Evolutionary conservation across 2,329 filamentous ascomycete species (phyloP).

Genomic region (Nemania abortiva): DNA sequence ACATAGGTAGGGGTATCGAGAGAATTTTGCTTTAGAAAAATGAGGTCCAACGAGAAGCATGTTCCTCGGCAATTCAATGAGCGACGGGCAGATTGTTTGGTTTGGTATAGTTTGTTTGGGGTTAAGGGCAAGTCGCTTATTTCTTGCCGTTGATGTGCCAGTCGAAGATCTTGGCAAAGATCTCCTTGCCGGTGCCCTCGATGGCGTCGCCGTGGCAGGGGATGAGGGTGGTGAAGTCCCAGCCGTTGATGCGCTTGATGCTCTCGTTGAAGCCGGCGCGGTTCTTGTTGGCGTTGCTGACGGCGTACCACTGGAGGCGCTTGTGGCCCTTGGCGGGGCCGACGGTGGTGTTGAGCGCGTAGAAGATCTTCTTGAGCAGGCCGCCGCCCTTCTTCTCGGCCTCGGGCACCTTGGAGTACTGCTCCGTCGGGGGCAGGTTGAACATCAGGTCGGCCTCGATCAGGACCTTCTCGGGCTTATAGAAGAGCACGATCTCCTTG

Average conservation of each 20-base stretch:
- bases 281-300: conserved; percentile 66
- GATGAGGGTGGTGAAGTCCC: conserved; percentile 88
- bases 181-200: conserved; percentile 76
- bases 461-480: conserved; percentile 81
- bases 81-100: conserved; percentile 10
- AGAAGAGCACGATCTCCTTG: conserved; percentile 88
- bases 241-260: conserved; percentile 75
- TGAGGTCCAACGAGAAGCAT: conserved; percentile 21
- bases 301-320: conserved; percentile 83
- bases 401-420: conserved; percentile 74
- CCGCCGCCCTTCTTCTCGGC: conserved; percentile 55
- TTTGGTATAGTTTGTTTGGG: not conserved
- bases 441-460: conserved; percentile 94
- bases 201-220: conserved; percentile 95
- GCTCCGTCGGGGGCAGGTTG: conserved; percentile 88
- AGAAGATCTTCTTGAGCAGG: conserved; percentile 59
- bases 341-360: conserved; percentile 69
- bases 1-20: conserved; percentile 38
- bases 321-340: conserved; percentile 80
- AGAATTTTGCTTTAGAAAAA: conserved; percentile 31
- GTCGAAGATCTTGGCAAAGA: conserved; percentile 81
- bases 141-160: conserved; percentile 76
- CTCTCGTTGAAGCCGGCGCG: conserved; percentile 77
- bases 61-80: conserved; percentile 25
- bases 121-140: conserved; percentile 29